Conservation (phyloP, 495 filamentous ascomycete species). For the Friedmanniomyces simplex region DNA sequence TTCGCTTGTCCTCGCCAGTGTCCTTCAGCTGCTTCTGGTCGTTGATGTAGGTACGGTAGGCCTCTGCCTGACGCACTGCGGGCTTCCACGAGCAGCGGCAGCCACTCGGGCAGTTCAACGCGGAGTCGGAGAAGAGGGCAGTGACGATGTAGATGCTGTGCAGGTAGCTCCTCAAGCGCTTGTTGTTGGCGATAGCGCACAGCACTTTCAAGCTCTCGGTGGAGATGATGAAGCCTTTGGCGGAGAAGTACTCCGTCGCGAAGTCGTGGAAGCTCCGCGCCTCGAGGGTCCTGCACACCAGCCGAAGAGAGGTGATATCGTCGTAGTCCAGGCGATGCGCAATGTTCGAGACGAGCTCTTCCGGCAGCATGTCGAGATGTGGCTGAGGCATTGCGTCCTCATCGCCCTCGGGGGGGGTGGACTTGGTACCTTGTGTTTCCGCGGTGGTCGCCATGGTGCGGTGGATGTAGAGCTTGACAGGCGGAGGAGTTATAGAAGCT, state of each 20-base stretch:
- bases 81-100: slow-evolving; percentile 5
- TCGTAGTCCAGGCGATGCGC: slow-evolving; percentile 9
- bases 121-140: slow-evolving; percentile 6
- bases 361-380: slow-evolving; percentile 6
- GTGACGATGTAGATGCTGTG: slow-evolving; percentile 10
- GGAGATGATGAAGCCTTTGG: slow-evolving; percentile 15
- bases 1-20: background rate
- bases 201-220: slow-evolving; percentile 15
- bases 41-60: background rate
- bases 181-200: slow-evolving; percentile 1
- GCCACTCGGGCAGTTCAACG: slow-evolving; percentile 4
- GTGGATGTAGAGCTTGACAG: no score
- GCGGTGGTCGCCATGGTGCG: background rate
- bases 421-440: background rate
- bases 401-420: background rate
- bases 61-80: slow-evolving; percentile 3
- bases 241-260: slow-evolving; percentile 13
- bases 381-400: background rate
- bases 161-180: slow-evolving; percentile 4
- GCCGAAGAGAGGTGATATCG: slow-evolving; percentile 14
- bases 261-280: slow-evolving; percentile 15
- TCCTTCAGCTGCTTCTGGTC: slow-evolving; percentile 12
- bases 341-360: slow-evolving; percentile 20
- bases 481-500: no score
- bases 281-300: slow-evolving; percentile 8